Conservation (phyloP, 306 rosid species). For the Vigna angularis region DNA sequence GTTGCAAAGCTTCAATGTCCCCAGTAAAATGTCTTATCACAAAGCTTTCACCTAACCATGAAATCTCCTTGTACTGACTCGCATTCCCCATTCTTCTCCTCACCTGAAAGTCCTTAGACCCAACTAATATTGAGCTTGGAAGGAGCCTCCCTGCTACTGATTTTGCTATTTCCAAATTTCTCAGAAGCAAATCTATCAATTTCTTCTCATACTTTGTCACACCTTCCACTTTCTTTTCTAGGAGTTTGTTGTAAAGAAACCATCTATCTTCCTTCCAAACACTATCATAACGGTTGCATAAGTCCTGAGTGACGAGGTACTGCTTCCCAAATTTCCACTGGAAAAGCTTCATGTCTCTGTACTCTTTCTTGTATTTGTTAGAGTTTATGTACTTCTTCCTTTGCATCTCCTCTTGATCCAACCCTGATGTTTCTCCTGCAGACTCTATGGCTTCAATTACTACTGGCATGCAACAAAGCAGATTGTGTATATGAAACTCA, state of each 20-base stretch:
- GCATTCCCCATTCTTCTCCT: conserved; percentile 79
- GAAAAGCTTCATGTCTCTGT: conserved; percentile 74
- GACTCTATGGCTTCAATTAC: conserved; percentile 86
- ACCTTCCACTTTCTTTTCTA: conserved; percentile 60
- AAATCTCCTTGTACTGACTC: conserved; percentile 76
- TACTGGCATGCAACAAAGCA: conserved; percentile 62
- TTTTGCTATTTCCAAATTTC: conserved; percentile 58
- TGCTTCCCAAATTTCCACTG: conserved; percentile 91
- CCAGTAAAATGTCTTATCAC: conserved; percentile 72
- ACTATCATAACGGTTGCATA: conserved; percentile 57
- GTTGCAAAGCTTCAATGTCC: conserved; percentile 65
- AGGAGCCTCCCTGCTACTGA: conserved; percentile 59
- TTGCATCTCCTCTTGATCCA: conserved; percentile 68
- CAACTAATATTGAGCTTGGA: conserved; percentile 70
- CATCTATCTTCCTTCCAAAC: conserved; percentile 89
- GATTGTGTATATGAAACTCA: conserved; percentile 74
- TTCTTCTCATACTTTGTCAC: conserved; percentile 61
- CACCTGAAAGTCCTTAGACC: conserved; percentile 77
- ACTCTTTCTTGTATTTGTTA: conserved; percentile 68
- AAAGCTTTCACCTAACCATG: conserved; percentile 88
- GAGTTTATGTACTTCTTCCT: conserved; percentile 62
- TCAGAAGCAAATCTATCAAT: conserved; percentile 60
- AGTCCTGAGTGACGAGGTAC: conserved; percentile 64
- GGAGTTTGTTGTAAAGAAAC: conserved; percentile 61
- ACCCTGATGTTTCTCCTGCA: conserved; percentile 71